Evolutionary conservation across 768 basidiomycete species (phyloP), one percentile per base, ranked within the genome.

Genomic region (Boletus coccyginus): DNA sequence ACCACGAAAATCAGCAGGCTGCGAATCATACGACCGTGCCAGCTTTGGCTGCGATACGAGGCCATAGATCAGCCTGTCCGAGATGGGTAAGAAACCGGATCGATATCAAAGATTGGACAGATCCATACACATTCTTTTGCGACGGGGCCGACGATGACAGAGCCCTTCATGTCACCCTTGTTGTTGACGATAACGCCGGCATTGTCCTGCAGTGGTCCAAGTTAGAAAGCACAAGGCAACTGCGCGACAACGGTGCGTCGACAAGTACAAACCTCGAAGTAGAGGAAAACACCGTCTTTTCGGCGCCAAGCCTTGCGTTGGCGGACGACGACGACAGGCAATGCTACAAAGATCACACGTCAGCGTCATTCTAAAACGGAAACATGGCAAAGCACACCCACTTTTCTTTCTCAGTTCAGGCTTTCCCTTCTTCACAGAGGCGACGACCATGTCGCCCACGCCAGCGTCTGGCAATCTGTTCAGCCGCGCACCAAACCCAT

Each of bases 131-230:
- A 98, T 92, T 98, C 96, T 86, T 98, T 99, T 78, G 96, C 97
- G 60, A 99, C 92, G 40, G 94, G 94, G 55, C 94, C 94, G 36
- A 94, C 92, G 72, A 97, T 96, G 58, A 92, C 92, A 50, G 92
- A 95, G 48, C 96, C 96, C 82, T 99, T 99, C 97, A 99, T 99
- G 81, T 99, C 97, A 68, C 96, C 96, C 83, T 98, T 98, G 70
- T 91, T 89, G 81, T 97, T 98, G 67, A 98, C 94, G 60, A 96
- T 96, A 21, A 21, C 21, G 1, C 21, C 21, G 2, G 21, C 21
- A 21, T 21, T 21, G 21, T 21, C 21, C 21, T 88, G 40, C 19
- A 45, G 11, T 12, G 11, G 9, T 11, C 7, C 9, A 12, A 46
- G n/a, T 55, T 7, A 42, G 33, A 4, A 39, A 14, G 12, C 27